Evolutionary conservation across 2,329 filamentous ascomycete species (phyloP), one percentile per base, ranked within the genome.

Genomic region (Nothopassalora personata): DNA sequence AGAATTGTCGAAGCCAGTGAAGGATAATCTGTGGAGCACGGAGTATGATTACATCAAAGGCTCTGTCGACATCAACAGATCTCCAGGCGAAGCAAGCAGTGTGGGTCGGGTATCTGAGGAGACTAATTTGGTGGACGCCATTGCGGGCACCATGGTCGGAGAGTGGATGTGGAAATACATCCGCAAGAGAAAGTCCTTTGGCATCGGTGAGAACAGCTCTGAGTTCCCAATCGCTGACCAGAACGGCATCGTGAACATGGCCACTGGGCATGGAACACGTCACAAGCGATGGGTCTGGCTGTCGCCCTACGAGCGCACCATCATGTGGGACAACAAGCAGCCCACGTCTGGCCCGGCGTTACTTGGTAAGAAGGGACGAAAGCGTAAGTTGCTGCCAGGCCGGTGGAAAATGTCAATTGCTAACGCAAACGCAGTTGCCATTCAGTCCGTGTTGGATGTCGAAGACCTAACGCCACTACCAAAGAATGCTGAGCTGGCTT

Each of bases 261-360:
- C 88, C 60, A 80, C 78, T 19, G 82, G 79, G 64, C 85, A 82
- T 67, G 85, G 85, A 65, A 88, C 82, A 5, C 78, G 94, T 31
- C 94, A 99, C 73, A 97, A 92, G 77, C 84, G 94, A 73, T 99
- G 94, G 94, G 94, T 99, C 1, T 99, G 94, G 94, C 83, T 99
- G 63, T 94, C 93, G 18, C 94, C 94, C 2, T 97, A 99, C 71
- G 94, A 99, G 75, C 83, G 92, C 63, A 88, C 93, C 11, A 93
- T 99, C 60, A 90, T 99, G 74, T 99, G 94, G 94, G 97, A 93
- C 75, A 96, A 89, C 80, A 97, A 96, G 80, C 94, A 99, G 75
- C 94, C 94, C 15, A 90, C 87, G 9, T 91, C 87, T 67, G 91
- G 92, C 33, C 88, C 85, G 68, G 93, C 92, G 33, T 76, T 99